Base-by-base conservation (phyloP, 306 rosid genomes). In the Elaeagnus macrophylla region DNA sequence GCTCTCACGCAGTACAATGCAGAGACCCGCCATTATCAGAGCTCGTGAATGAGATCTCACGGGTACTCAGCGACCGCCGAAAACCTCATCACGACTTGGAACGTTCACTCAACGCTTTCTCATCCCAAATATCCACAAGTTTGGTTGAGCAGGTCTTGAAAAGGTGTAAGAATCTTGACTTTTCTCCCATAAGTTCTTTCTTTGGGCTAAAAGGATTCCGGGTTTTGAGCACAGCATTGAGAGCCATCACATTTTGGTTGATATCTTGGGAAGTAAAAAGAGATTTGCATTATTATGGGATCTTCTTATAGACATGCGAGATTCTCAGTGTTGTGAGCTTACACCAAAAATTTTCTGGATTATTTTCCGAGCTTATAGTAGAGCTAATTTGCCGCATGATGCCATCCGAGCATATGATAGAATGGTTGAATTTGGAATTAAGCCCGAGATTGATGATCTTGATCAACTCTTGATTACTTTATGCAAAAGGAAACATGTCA, bases 211-310 rank as follows among this genome's bases (percentile, higher is more conserved):
- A 67, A 74, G 69, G 10, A 57, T 83, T 59, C 84, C 95, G 11
- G 86, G 72, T 51, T 90, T 90, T 52, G 72, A 72, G 45, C 97
- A 80, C 32, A 86, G 80, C 39, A 66, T 7, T 35, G 72, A 77
- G 49, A 86, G 88, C 79, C 69, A 78, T 64, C 84, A 51, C 61
- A 79, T 90, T 75, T 74, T 86, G 72, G 79, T 86, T 54, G 86
- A 79, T 37, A 80, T 90, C 32, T 68, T 90, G 59, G 95, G 97
- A 48, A 53, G 77, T 25, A 56, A 76, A 57, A 80, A 82, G 61
- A 94, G 86, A 8, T 90, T 79, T 70, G 88, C 95, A n/a, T 54
- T 83, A 49, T 72, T 90, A 25, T 90, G 97, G 97, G 95, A 90
- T 69, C 80, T 90, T 60, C 95, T 90, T 12, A 53, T 70, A 32